A percentile compares a stretch with the other conserved stretches of the same genome.
Conservation (phyloP, 257 asterid genomes). For the Nicotiana sylvestris region DNA sequence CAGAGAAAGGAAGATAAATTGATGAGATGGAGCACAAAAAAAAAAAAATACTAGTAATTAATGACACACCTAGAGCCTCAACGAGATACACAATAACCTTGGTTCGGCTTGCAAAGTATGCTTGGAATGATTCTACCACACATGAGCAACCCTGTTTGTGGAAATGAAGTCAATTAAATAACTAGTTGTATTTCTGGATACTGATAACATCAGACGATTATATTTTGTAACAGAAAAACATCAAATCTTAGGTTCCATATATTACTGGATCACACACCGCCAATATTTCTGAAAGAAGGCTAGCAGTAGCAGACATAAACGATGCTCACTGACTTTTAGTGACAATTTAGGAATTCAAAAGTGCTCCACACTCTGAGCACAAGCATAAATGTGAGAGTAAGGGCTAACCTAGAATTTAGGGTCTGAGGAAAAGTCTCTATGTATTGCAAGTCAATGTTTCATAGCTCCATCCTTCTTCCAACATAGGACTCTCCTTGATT, state of each 20-base stretch:
- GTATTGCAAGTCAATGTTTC: background rate
- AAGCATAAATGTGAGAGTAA: background rate
- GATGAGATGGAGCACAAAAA: background rate
- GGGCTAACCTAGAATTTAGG: background rate
- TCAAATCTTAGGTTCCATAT: background rate
- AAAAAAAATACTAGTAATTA: background rate
- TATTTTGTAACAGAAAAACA: background rate
- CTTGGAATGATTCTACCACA: constrained; percentile 56
- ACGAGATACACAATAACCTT: constrained; percentile 63
- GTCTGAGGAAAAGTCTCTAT: background rate
- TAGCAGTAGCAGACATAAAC: background rate
- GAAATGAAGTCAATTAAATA: background rate
- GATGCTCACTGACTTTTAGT: background rate
- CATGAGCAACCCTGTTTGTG: constrained; percentile 63
- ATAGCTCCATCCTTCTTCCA: background rate
- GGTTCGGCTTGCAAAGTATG: constrained; percentile 51
- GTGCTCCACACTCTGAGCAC: background rate
- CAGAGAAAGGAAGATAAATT: background rate
- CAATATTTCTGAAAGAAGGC: background rate
- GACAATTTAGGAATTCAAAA: background rate
- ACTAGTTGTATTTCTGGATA: background rate
- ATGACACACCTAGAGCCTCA: constrained; percentile 78
- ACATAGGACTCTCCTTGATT: background rate
- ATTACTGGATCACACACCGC: no score
- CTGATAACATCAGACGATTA: background rate